Base-by-base conservation (phyloP, 306 rosid species). In the Rubus idaeus region DNA sequence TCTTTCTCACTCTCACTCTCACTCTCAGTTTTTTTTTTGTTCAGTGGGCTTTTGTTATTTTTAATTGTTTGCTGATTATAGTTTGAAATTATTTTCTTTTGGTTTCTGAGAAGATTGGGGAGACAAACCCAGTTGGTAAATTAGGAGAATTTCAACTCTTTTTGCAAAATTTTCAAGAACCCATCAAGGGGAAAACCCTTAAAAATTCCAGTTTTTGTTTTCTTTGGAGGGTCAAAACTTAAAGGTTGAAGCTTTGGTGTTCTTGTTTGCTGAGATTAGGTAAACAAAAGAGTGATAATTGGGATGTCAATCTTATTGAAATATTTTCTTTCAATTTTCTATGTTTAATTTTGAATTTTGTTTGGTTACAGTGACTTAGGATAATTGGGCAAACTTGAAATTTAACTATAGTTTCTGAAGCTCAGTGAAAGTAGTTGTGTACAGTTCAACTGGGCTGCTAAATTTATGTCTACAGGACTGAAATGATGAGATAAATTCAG, bases 31-130 rank as follows among this genome's bases (percentile, higher is more conserved):
- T 30, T 57, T 17, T 45, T 42, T 50, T 51, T 76, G 41, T 37
- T n/a, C 57, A 61, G 62, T 70, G 76, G 72, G 60, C 53, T 71
- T 66, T 73, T 75, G 57, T 69, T 56, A 37, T 35, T 70, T 66
- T 74, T 50, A 60, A 4, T 51, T 66, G 21, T 57, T 16, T 20
- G n/a, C 13, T 68, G 21, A 16, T 42, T 68, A 2, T 23, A 30
- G 18, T 51, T 55, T 14, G 75, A 9, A 30, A 52, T 63, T n/a
- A 3, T 71, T 18, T 60, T 46, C 68, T 6, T 83, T 65, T 56
- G 67, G 77, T 75, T 72, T 64, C 26, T 64, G 68, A 21, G 86
- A 53, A 70, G 84, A 73, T 75, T 77, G 80, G 45, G 49, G 52
- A 70, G 78, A 65, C 63, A 49, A 72, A 49, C 14, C 21, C 79